phyloP scores from a whole-genome alignment of 2,329 filamentous ascomycete species.

The Colletotrichum tofieldiae region DNA sequence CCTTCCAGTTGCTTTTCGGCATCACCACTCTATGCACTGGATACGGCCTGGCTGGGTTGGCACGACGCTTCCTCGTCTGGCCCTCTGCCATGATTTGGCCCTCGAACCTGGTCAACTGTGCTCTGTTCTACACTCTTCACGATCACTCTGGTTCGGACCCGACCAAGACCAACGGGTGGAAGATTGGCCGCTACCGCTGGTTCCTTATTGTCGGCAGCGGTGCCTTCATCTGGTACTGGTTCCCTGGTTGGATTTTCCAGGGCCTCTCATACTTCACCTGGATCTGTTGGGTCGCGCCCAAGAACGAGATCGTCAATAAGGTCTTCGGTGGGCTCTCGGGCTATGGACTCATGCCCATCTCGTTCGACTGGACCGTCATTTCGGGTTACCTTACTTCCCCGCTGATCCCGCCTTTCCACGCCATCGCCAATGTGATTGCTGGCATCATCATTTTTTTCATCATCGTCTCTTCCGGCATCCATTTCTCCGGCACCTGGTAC shows the following conservation, averaged over 20 bases:
- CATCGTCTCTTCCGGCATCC: conserved; percentile 70
- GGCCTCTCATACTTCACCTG: conserved; percentile 75
- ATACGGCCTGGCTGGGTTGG: conserved; percentile 74
- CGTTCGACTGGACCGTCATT: conserved; percentile 77
- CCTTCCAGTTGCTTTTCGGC: conserved; percentile 72
- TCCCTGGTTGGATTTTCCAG: conserved; percentile 75
- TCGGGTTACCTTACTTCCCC: conserved; percentile 71
- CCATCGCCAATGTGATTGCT: conserved; percentile 71
- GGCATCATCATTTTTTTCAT: conserved; percentile 69
- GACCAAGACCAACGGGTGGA: conserved; percentile 69
- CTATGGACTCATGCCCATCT: conserved; percentile 74
- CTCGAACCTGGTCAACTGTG: conserved; percentile 71
- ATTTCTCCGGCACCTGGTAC: conserved; percentile 72
- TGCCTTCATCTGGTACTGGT: conserved; percentile 73
- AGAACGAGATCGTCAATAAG: conserved; percentile 75
- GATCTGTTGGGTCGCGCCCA: conserved; percentile 74
- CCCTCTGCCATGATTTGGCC: conserved; percentile 79
- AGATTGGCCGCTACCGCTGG: conserved; percentile 69
- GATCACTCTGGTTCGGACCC: conserved; percentile 71
- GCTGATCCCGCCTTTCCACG: conserved; percentile 72
- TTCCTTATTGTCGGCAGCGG: conserved; percentile 68
- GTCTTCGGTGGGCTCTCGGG: conserved; percentile 75
- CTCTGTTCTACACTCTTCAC: conserved; percentile 77
- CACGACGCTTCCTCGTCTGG: conserved; percentile 72
- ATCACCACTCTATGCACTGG: conserved; percentile 76